phyloP scores from a whole-genome alignment of 164 flowering plant species.

The Buxus sempervirens region DNA sequence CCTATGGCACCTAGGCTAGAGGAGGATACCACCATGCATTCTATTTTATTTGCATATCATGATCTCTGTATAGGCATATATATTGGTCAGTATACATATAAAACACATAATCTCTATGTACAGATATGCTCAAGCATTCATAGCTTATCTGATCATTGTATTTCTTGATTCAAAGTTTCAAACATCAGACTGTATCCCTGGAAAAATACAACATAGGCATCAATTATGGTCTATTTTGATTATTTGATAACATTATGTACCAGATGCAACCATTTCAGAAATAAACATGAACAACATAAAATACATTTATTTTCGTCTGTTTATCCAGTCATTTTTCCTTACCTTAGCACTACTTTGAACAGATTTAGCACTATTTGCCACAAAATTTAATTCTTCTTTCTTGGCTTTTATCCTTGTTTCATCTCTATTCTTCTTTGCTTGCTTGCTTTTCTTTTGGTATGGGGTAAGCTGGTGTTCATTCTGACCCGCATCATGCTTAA shows the following conservation, averaged over 20 bases:
- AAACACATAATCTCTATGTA: too few relatives aligned
- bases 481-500: constrained; percentile 17
- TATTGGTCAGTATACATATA: too few relatives aligned
- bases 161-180: constrained; percentile 2
- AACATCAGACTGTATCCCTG: neutral
- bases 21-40: too few relatives aligned
- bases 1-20: too few relatives aligned
- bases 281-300: neutral
- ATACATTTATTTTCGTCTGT: neutral
- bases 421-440: constrained; percentile 25
- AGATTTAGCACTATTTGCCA: constrained; percentile 19
- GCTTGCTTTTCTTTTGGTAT: constrained; percentile 20
- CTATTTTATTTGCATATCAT: too few relatives aligned
- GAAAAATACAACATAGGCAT: constrained; percentile 1
- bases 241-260: neutral
- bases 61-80: too few relatives aligned
- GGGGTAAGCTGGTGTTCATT: constrained; percentile 11
- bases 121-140: too few relatives aligned
- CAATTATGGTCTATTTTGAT: neutral
- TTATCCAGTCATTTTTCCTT: constrained; percentile 22
- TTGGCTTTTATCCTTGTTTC: constrained; percentile 9
- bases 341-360: constrained; percentile 29
- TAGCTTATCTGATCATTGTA: neutral
- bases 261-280: neutral
- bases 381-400: constrained; percentile 11